These are phyloP conservation scores for Cyphellophora europaea DNA, from an alignment of 2,329 filamentous ascomycete genomes.

Conservation along the genomic window DNA sequence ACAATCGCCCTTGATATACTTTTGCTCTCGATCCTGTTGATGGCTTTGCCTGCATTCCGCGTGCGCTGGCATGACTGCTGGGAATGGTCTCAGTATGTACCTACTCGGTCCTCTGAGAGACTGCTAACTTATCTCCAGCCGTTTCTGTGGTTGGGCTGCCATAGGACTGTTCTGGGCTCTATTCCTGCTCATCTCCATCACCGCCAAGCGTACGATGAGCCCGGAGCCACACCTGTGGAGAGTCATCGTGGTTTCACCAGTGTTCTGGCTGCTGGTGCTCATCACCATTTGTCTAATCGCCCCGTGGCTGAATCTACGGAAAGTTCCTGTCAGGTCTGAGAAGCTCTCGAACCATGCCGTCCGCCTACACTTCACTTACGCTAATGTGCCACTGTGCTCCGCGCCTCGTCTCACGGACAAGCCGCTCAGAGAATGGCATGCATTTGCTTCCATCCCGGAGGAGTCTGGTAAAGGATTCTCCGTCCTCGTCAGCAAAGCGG, in stretches of 20 bases:
- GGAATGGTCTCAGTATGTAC: slow-evolving; percentile 49
- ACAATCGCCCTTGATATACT: slow-evolving; percentile 51
- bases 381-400: slow-evolving; percentile 47
- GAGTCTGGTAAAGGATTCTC: slow-evolving; percentile 52
- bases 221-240: slow-evolving; percentile 24
- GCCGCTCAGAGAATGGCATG: slow-evolving; percentile 63
- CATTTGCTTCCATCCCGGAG: slow-evolving; percentile 64
- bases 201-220: slow-evolving; percentile 26
- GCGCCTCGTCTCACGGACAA: slow-evolving; percentile 52
- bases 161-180: slow-evolving; percentile 58
- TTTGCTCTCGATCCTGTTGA: slow-evolving; percentile 49
- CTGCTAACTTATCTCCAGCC: slow-evolving; percentile 24
- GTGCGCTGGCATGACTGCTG: slow-evolving; percentile 58
- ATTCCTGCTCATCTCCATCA: slow-evolving; percentile 45
- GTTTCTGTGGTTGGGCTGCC: slow-evolving; percentile 63
- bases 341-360: slow-evolving; percentile 63
- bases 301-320: slow-evolving; percentile 65
- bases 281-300: slow-evolving; percentile 58
- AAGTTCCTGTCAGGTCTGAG: slow-evolving; percentile 56
- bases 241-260: slow-evolving; percentile 37
- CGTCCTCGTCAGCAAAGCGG: slow-evolving; percentile 61
- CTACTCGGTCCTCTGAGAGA: not conserved
- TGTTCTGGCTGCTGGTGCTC: slow-evolving; percentile 59
- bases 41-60: slow-evolving; percentile 57
- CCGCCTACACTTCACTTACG: slow-evolving; percentile 59